A percentile compares a stretch with the other conserved stretches of the same genome.
Evolutionary conservation across 352 stramenopile species (phyloP).

Genomic region (Thraustochytrium striatum): DNA sequence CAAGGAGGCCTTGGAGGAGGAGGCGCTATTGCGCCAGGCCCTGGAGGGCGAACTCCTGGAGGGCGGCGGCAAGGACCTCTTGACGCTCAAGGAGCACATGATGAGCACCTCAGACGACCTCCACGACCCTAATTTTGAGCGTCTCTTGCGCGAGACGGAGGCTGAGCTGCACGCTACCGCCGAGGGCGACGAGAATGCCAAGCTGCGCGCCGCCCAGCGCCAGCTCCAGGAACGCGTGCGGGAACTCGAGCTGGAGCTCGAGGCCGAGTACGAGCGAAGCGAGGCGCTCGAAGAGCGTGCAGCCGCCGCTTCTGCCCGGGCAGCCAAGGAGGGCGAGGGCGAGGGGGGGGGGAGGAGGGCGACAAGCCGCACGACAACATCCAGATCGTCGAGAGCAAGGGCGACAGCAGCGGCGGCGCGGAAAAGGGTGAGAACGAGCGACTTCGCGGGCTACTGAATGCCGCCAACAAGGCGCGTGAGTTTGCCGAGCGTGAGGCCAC

Average conservation of each 20-base stretch:
- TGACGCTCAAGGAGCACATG: too few species aligned
- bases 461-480: slow-evolving; percentile 23
- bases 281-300: not conserved
- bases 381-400: not conserved
- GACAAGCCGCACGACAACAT: not conserved
- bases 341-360: not conserved
- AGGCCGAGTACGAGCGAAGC: not conserved
- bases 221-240: not conserved
- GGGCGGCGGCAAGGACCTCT: not conserved
- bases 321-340: not conserved
- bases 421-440: not conserved
- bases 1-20: not conserved
- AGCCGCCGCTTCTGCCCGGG: not conserved
- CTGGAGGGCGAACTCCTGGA: not conserved
- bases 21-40: not conserved
- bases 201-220: not conserved
- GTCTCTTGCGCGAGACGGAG: slow-evolving; percentile 23
- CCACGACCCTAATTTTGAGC: slow-evolving; percentile 22
- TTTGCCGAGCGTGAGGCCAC: slow-evolving; percentile 11
- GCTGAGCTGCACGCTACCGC: slow-evolving; percentile 11
- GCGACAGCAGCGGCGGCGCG: not conserved
- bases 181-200: not conserved
- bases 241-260: not conserved
- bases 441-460: slow-evolving; percentile 22
- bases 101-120: too few species aligned